These are phyloP conservation scores for Flaveria trinervia DNA, from an alignment of 129 eudicot species.

Conservation along the genomic window DNA sequence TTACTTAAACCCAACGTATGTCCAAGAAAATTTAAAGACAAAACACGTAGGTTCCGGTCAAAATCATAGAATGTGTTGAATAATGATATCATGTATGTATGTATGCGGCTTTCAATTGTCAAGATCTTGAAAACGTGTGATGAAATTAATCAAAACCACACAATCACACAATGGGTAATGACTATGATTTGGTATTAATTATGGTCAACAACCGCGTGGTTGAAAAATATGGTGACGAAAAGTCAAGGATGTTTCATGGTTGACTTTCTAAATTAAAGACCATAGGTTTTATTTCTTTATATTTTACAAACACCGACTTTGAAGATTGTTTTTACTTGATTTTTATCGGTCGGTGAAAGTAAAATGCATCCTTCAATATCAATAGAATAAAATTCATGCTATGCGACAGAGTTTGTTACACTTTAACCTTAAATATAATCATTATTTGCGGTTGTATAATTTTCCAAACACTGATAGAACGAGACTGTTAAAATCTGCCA, in stretches of 20 bases:
- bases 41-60: slow-evolving; percentile 11
- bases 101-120: slow-evolving; percentile 13
- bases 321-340: no score
- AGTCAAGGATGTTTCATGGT: slow-evolving; percentile 10
- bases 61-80: slow-evolving; percentile 22
- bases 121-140: slow-evolving; percentile 20
- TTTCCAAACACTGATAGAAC: no score
- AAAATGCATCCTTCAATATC: background rate
- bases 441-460: no score
- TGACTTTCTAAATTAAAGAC: no score
- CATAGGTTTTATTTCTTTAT: no score
- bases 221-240: slow-evolving; percentile 2
- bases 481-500: no score
- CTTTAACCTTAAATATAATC: no score
- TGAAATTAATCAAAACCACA: slow-evolving; percentile 16
- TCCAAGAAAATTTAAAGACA: no score
- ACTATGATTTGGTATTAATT: slow-evolving; percentile 20
- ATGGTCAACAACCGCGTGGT: slow-evolving; percentile 31
- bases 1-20: no score
- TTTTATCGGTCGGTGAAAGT: background rate
- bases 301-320: no score
- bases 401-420: no score
- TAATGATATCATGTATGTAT: background rate
- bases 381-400: no score
- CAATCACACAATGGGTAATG: background rate